Percentiles rank a stretch among this genome's conserved stretches.
phyloP scores from a whole-genome alignment of 768 basidiomycete species.

The Serendipita sp. region DNA sequence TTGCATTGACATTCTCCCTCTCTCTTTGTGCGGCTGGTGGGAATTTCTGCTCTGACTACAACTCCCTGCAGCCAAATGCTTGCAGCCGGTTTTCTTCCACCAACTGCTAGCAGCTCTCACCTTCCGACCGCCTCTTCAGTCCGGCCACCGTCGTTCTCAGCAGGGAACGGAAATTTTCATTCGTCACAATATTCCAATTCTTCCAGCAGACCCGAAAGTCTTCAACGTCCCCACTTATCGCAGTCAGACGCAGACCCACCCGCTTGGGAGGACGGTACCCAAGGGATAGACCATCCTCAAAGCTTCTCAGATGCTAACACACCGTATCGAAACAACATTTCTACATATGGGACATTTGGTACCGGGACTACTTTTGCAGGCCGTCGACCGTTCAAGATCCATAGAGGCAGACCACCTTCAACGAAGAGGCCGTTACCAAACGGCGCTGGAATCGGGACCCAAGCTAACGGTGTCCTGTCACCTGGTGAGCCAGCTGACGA shows the following conservation, averaged over 20 bases:
- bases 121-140: neutral
- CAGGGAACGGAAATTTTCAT: neutral
- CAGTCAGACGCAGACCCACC: too few relatives aligned
- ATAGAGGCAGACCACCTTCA: neutral
- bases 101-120: neutral
- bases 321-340: too few relatives aligned
- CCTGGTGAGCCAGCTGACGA: conserved; percentile 1
- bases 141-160: neutral
- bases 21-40: too few relatives aligned
- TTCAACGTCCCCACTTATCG: neutral
- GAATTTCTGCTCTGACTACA: too few relatives aligned
- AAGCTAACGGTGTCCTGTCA: neutral
- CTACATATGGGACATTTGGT: neutral
- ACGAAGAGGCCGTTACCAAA: neutral
- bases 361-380: neutral
- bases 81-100: neutral
- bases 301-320: too few relatives aligned
- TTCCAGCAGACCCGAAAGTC: neutral
- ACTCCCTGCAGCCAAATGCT: neutral
- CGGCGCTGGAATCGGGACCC: neutral
- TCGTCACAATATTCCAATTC: neutral
- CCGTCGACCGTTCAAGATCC: neutral
- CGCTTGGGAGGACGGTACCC: too few relatives aligned
- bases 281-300: too few relatives aligned
- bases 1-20: neutral